Percentiles rank a stretch among this genome's conserved stretches.
Conservation (phyloP, 345 rosid species). For the Ceriops decandra region DNA sequence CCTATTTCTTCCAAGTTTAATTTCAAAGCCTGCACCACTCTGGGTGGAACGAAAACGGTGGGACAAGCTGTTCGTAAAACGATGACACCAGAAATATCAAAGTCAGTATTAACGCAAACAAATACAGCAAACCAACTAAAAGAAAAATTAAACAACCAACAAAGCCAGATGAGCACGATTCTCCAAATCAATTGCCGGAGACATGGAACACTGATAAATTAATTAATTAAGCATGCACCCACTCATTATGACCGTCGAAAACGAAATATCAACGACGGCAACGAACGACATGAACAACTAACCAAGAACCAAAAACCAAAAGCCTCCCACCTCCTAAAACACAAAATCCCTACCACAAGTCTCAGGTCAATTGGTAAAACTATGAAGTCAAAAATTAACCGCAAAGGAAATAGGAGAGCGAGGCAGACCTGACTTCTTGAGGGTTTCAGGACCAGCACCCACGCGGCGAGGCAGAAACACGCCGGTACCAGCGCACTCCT, state of each 20-base stretch:
- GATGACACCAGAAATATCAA: too few relatives aligned
- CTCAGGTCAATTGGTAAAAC: not conserved
- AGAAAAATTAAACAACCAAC: too few relatives aligned
- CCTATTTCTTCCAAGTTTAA: conserved; percentile 45
- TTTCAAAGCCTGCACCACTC: conserved; percentile 68
- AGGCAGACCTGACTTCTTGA: conserved; percentile 54
- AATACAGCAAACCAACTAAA: too few relatives aligned
- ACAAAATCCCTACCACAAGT: not conserved
- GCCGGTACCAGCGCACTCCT: conserved; percentile 74
- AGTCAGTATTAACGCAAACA: too few relatives aligned
- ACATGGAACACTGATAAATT: too few relatives aligned
- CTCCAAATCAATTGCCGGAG: too few relatives aligned
- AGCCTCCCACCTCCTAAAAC: not conserved
- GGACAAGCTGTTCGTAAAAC: conserved; percentile 32
- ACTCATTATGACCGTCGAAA: too few relatives aligned
- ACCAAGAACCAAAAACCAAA: not conserved
- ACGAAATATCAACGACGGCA: too few relatives aligned
- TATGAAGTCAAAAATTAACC: not conserved
- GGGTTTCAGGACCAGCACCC: conserved; percentile 31
- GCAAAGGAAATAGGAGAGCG: too few relatives aligned
- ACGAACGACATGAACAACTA: too few relatives aligned
- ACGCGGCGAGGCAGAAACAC: conserved; percentile 77
- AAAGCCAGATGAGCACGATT: too few relatives aligned
- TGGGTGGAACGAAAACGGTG: conserved; percentile 74
- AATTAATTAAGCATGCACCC: too few relatives aligned